Evolutionary conservation across 495 filamentous ascomycete species (phyloP).

Genomic region (Tuber brumale): DNA sequence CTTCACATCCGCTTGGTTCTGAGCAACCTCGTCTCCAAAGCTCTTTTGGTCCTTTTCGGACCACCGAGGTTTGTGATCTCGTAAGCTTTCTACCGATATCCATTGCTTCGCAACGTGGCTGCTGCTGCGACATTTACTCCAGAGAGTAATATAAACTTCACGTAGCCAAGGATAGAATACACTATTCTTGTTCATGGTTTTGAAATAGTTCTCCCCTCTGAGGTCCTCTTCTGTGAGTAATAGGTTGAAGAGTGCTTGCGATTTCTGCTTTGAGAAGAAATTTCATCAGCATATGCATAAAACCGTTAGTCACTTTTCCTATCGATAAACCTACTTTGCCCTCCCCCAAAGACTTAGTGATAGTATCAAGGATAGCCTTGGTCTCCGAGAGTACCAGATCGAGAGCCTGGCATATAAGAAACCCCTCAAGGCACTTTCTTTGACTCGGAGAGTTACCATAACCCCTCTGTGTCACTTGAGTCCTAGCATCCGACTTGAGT

Average conservation of each 20-base stretch:
- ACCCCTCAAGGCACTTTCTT: slow-evolving; percentile 2
- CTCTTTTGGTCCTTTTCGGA: background rate
- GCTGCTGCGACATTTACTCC: background rate
- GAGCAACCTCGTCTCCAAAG: background rate
- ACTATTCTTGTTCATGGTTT: slow-evolving; percentile 5
- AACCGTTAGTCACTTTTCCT: background rate
- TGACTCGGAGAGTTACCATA: background rate
- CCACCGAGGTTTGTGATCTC: background rate
- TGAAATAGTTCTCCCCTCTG: slow-evolving; percentile 5
- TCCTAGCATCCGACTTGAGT: background rate
- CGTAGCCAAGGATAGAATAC: slow-evolving; percentile 1
- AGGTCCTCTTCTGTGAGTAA: background rate
- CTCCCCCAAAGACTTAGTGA: background rate
- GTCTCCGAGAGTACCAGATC: background rate
- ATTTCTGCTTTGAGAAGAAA: background rate
- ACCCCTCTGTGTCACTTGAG: background rate
- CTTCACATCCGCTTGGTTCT: background rate
- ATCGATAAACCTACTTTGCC: background rate
- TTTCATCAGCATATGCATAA: background rate
- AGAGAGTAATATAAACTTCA: background rate
- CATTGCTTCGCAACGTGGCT: background rate
- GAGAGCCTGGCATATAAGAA: background rate
- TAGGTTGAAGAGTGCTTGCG: background rate
- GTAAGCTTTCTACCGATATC: background rate
- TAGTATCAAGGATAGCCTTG: background rate